phyloP scores from a whole-genome alignment of 768 basidiomycete species.

The Termitomyces sp. region DNA sequence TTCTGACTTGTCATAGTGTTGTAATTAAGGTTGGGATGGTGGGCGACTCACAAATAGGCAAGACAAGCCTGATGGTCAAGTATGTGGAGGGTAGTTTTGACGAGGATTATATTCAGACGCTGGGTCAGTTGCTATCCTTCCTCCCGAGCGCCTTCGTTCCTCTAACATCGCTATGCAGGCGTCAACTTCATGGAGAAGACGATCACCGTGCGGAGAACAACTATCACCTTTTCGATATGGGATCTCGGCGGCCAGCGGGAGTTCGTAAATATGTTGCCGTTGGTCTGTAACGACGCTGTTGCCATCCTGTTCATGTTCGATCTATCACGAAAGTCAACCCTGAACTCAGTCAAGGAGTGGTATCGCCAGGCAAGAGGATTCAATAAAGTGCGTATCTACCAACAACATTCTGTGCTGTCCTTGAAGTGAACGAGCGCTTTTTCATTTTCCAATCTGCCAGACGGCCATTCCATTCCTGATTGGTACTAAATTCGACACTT shows the following conservation, averaged over 20 bases:
- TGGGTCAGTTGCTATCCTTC: slow-evolving; percentile 51
- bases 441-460: slow-evolving; percentile 33
- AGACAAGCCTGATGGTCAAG: slow-evolving; percentile 99
- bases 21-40: slow-evolving; percentile 99
- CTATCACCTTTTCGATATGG: slow-evolving; percentile 99
- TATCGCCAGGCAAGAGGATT: slow-evolving; percentile 98
- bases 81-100: slow-evolving; percentile 99
- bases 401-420: not conserved
- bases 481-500: slow-evolving; percentile 98
- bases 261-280: slow-evolving; percentile 98
- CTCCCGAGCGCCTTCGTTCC: slow-evolving; percentile 1
- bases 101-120: slow-evolving; percentile 99
- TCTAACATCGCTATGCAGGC: slow-evolving; percentile 35
- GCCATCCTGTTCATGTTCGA: slow-evolving; percentile 99
- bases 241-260: slow-evolving; percentile 96
- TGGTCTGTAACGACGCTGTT: slow-evolving; percentile 99
- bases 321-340: slow-evolving; percentile 91
- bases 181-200: slow-evolving; percentile 99
- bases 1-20: slow-evolving; percentile 42
- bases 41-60: slow-evolving; percentile 98
- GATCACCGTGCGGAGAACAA: slow-evolving; percentile 95
- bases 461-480: slow-evolving; percentile 98
- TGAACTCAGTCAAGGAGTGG: slow-evolving; percentile 99
- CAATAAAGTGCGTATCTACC: slow-evolving; percentile 74
- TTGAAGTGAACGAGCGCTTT: not conserved